Evolutionary conservation across 768 basidiomycete species (phyloP).

Genomic region (Holtermannia corniformis): DNA sequence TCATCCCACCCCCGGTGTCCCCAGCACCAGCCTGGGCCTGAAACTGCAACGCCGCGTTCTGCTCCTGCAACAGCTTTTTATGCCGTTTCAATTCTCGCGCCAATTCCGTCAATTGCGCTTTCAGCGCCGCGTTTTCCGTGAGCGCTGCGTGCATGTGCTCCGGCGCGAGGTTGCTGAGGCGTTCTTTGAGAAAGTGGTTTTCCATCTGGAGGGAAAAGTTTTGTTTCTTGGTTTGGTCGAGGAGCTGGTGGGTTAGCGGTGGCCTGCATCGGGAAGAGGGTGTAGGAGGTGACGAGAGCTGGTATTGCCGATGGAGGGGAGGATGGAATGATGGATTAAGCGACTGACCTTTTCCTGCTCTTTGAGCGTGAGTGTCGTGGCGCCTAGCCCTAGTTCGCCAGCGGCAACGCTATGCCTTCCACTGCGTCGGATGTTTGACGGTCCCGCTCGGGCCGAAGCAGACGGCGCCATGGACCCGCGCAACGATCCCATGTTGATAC

Average conservation of each 20-base stretch:
- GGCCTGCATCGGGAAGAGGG: too few relatives aligned
- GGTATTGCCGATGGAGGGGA: background rate
- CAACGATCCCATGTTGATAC: slow-evolving; percentile 5
- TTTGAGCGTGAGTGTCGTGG: slow-evolving; percentile 58
- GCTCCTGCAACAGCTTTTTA: slow-evolving; percentile 75
- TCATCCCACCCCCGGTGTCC: slow-evolving; percentile 26
- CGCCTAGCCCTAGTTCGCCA: slow-evolving; percentile 13
- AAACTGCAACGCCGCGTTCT: slow-evolving; percentile 68
- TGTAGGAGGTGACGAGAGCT: background rate
- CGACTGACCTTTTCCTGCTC: slow-evolving; percentile 86
- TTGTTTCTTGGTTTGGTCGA: slow-evolving; percentile 91
- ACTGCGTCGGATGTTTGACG: slow-evolving; percentile 23
- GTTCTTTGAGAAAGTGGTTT: slow-evolving; percentile 90
- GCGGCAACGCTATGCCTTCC: slow-evolving; percentile 35
- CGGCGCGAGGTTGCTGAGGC: slow-evolving; percentile 75
- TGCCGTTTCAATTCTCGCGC: slow-evolving; percentile 85
- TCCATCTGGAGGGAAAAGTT: slow-evolving; percentile 94
- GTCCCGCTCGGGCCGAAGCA: too few relatives aligned
- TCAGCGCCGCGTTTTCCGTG: slow-evolving; percentile 86
- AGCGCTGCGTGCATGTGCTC: slow-evolving; percentile 86
- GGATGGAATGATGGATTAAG: background rate
- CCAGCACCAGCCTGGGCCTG: slow-evolving; percentile 47
- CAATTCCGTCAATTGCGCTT: slow-evolving; percentile 81
- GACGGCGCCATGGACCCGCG: slow-evolving; percentile 12
- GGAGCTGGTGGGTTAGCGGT: too few relatives aligned